Evolutionary conservation across 768 basidiomycete species (phyloP).

Genomic region (Artomyces pyxidatus): DNA sequence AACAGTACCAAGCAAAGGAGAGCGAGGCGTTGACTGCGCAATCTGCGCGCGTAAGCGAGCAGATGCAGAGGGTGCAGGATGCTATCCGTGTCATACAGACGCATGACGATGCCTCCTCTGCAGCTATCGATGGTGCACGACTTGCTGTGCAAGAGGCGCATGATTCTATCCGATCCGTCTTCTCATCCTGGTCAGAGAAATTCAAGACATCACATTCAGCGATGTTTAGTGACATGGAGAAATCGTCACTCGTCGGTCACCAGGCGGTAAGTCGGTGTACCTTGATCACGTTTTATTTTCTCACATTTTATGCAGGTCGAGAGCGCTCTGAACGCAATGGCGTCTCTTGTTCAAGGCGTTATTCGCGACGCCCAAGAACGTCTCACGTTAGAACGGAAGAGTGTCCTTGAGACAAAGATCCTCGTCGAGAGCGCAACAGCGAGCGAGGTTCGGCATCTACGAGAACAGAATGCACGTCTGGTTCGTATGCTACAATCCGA

Average conservation of each 20-base stretch:
- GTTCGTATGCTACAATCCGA: conserved; percentile 56
- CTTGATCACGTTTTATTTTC: neutral
- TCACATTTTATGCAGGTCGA: conserved; percentile 33
- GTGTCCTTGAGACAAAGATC: conserved; percentile 40
- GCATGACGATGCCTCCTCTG: conserved; percentile 46
- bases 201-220: conserved; percentile 41
- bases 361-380: conserved; percentile 51
- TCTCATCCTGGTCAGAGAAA: conserved; percentile 46
- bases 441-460: conserved; percentile 52
- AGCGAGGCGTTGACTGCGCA: conserved; percentile 42
- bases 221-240: conserved; percentile 39
- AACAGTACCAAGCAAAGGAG: conserved; percentile 49
- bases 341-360: conserved; percentile 51
- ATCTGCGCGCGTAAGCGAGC: conserved; percentile 47
- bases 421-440: conserved; percentile 39
- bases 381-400: conserved; percentile 44
- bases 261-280: conserved; percentile 26
- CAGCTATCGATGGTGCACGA: conserved; percentile 42
- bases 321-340: conserved; percentile 48
- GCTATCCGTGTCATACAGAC: conserved; percentile 45
- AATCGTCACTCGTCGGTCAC: conserved; percentile 37
- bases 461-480: conserved; percentile 64
- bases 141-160: conserved; percentile 43
- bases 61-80: conserved; percentile 46
- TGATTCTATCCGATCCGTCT: conserved; percentile 42